Evolutionary conservation across 306 rosid species (phyloP).

Genomic region (Morella rubra): DNA sequence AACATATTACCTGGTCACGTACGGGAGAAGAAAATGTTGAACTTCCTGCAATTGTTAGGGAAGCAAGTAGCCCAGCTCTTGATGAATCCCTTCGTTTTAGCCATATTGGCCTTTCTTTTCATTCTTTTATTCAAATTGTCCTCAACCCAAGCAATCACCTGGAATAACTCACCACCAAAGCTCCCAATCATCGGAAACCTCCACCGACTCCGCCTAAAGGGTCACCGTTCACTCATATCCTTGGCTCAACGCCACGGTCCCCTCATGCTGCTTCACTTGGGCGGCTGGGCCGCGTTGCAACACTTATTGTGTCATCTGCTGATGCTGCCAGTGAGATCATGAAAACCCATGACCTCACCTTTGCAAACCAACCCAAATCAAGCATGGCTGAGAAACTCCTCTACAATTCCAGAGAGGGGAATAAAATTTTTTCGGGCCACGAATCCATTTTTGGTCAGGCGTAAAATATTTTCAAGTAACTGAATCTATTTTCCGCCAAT

Average conservation of each 20-base stretch:
- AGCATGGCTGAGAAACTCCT: slow-evolving; percentile 58
- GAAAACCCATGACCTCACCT: slow-evolving; percentile 64
- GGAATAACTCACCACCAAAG: slow-evolving; percentile 50
- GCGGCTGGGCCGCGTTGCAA: slow-evolving; percentile 66
- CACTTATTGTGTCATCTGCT: slow-evolving; percentile 65
- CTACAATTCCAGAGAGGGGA: slow-evolving; percentile 63
- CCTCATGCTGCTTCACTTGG: slow-evolving; percentile 43
- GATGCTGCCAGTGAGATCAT: slow-evolving; percentile 56
- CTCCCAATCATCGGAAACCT: slow-evolving; percentile 60
- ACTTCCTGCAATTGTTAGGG: neutral
- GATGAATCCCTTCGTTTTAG: neutral
- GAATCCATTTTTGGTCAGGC: too few relatives aligned
- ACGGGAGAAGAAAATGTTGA: neutral
- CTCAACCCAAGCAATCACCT: neutral
- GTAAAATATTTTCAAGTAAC: too few relatives aligned
- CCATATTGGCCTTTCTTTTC: slow-evolving; percentile 23
- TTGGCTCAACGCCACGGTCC: slow-evolving; percentile 52
- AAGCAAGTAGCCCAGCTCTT: neutral
- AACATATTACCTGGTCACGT: neutral
- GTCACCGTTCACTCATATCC: slow-evolving; percentile 45
- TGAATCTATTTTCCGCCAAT: too few relatives aligned
- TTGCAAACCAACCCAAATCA: slow-evolving; percentile 45
- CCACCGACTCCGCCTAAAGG: slow-evolving; percentile 48
- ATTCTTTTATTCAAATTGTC: slow-evolving; percentile 25
- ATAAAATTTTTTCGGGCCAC: too few relatives aligned